phyloP scores from a whole-genome alignment of 2,329 filamentous ascomycete species.

The Juglanconis sp. region DNA sequence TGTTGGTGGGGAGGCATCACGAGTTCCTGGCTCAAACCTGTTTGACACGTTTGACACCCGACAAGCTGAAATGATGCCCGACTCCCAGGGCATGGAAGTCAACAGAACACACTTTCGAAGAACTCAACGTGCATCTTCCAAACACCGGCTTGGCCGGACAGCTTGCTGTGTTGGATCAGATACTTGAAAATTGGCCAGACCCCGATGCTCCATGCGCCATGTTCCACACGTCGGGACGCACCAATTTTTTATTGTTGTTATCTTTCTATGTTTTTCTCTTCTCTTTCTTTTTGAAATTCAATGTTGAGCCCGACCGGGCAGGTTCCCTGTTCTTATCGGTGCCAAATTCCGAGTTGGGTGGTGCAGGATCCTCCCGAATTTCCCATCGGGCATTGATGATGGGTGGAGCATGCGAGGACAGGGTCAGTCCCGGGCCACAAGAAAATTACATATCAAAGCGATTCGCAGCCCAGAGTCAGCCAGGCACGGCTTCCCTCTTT shows the following conservation, averaged over 20 bases:
- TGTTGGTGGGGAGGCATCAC: neutral
- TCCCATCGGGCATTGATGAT: conserved; percentile 19
- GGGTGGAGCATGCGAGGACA: conserved; percentile 16
- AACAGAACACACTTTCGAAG: neutral
- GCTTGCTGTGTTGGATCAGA: too few species aligned
- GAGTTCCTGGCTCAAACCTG: neutral
- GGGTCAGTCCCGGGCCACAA: conserved; percentile 10
- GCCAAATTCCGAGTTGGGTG: conserved; percentile 15
- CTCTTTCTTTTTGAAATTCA: neutral
- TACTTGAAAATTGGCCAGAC: too few species aligned
- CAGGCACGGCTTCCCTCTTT: neutral
- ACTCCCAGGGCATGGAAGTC: neutral
- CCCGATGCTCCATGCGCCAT: too few species aligned
- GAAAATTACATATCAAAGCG: conserved; percentile 14
- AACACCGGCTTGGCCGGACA: too few species aligned
- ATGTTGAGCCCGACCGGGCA: conserved; percentile 13
- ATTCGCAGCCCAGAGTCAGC: neutral
- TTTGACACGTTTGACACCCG: neutral
- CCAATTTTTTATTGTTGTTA: too few species aligned
- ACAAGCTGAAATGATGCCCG: neutral
- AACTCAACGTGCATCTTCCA: too few species aligned
- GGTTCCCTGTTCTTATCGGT: conserved; percentile 13
- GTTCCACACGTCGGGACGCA: too few species aligned
- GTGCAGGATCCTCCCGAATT: conserved; percentile 15
- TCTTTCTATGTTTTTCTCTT: too few species aligned